phyloP scores from a whole-genome alignment of 768 basidiomycete species.

The Phallus indusiatus region DNA sequence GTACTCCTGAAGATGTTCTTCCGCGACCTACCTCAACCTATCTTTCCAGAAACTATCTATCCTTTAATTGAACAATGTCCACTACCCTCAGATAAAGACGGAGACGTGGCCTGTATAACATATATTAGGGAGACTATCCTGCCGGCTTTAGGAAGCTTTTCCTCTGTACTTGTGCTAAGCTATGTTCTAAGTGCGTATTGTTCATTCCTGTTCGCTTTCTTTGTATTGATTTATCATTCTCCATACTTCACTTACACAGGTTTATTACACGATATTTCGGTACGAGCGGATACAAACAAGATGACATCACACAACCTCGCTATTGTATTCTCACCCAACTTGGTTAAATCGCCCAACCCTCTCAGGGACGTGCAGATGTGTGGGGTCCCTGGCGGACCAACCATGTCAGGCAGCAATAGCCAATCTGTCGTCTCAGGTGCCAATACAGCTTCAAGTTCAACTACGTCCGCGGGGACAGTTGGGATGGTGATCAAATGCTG shows the following conservation, averaged over 20 bases:
- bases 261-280: conserved; percentile 69
- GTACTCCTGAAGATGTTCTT: conserved; percentile 83
- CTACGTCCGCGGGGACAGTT: conserved; percentile 38
- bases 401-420: conserved; percentile 20
- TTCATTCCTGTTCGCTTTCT: conserved; percentile 10
- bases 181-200: conserved; percentile 48
- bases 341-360: conserved; percentile 61
- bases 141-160: conserved; percentile 56
- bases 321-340: conserved; percentile 71
- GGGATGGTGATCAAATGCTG: conserved; percentile 67
- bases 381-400: conserved; percentile 42
- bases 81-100: conserved; percentile 35
- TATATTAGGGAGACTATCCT: conserved; percentile 66
- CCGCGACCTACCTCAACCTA: conserved; percentile 66
- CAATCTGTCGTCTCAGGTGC: conserved; percentile 12
- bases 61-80: conserved; percentile 62
- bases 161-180: conserved; percentile 60
- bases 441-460: background rate
- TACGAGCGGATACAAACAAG: conserved; percentile 52
- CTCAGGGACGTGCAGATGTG: conserved; percentile 70
- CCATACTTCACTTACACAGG: conserved; percentile 36
- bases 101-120: conserved; percentile 45
- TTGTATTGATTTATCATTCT: conserved; percentile 6
- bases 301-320: conserved; percentile 84
- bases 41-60: conserved; percentile 68